These are phyloP conservation scores for Trametes pubescens DNA, from an alignment of 1,284 basidiomycete species.

Conservation along the genomic window DNA sequence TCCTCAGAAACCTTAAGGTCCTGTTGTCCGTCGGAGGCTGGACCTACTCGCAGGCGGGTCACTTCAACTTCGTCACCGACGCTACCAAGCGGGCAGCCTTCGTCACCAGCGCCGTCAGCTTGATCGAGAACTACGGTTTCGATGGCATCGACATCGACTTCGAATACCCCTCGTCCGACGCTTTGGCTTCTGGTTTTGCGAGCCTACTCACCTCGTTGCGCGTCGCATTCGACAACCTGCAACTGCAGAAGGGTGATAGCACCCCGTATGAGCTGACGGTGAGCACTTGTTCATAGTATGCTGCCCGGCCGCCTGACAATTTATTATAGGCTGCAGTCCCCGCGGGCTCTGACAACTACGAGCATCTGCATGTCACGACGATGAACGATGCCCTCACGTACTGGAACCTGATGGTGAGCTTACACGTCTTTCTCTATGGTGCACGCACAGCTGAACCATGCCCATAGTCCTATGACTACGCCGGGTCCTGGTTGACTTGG, in stretches of 20 bases:
- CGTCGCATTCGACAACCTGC: conserved; percentile 60
- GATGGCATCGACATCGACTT: conserved; percentile 86
- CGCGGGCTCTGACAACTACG: conserved; percentile 76
- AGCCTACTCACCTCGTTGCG: conserved; percentile 65
- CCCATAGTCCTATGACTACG: conserved; percentile 77
- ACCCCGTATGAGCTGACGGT: conserved; percentile 67
- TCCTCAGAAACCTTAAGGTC: conserved; percentile 73
- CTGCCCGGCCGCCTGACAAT: not conserved
- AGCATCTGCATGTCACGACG: conserved; percentile 68
- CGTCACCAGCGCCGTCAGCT: conserved; percentile 71
- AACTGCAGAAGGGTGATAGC: conserved; percentile 62
- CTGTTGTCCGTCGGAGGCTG: conserved; percentile 81
- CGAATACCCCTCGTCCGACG: conserved; percentile 63
- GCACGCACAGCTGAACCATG: not conserved
- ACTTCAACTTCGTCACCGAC: conserved; percentile 70
- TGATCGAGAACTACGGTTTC: conserved; percentile 88
- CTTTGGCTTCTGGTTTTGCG: conserved; percentile 65
- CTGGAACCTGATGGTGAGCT: conserved; percentile 90
- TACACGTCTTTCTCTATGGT: not conserved
- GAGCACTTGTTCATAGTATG: conserved; percentile 14
- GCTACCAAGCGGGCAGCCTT: conserved; percentile 70
- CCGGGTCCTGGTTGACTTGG: conserved; percentile 72
- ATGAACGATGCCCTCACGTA: conserved; percentile 82
- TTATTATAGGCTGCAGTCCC: conserved; percentile 50
- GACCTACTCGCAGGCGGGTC: conserved; percentile 73